Base-by-base conservation (phyloP, 495 filamentous ascomycete genomes). In the Hypomontagnella submonticulosa region DNA sequence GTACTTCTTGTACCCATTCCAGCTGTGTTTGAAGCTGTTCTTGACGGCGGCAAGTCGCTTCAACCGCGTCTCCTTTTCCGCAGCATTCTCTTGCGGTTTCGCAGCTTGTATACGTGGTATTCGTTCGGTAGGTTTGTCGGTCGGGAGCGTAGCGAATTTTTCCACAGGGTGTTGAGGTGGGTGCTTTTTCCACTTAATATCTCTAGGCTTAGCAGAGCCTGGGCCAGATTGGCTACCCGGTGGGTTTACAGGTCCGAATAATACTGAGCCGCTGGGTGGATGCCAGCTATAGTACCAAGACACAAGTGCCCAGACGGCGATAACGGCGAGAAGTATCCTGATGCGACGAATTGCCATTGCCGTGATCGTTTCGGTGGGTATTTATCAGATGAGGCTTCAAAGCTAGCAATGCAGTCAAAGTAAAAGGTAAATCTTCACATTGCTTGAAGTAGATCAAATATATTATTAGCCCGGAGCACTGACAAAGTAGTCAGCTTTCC, bases 31-130 rank as follows among this genome's bases (percentile, higher is more conserved):
- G 64, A 96, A 94, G 23, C 85, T 87, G 27, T 84, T 75, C 61
- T 86, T 88, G 4, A 96, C 85, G 76, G 81, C 75, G 32, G 81
- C 80, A 48, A 87, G 82, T 51, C 86, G 83, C 59, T 83, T 34
- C n/a, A 72, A 37, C 9, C 71, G 66, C 46, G 57, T 48, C 4
- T 70, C 66, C 48, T 73, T 75, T 11, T 70, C 71, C 10, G 59
- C 18, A 12, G 49, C 43, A 30, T 67, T 72, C 49, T 82, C 79
- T 13, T 70, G 38, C 7, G 49, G 66, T 27, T 71, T 79, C 3
- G 68, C 10, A 1, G 71, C 70, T 75, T 99, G 95, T 49, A 99
- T 86, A 69, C 83, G 87, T 2, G 92, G 92, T 20, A 97, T 84
- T 1, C 76, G 48, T 44, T 57, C 54, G 42, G 83, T 85, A 2